Base-by-base conservation (phyloP, 2,329 filamentous ascomycete genomes). In the Penicillium corylophilum region DNA sequence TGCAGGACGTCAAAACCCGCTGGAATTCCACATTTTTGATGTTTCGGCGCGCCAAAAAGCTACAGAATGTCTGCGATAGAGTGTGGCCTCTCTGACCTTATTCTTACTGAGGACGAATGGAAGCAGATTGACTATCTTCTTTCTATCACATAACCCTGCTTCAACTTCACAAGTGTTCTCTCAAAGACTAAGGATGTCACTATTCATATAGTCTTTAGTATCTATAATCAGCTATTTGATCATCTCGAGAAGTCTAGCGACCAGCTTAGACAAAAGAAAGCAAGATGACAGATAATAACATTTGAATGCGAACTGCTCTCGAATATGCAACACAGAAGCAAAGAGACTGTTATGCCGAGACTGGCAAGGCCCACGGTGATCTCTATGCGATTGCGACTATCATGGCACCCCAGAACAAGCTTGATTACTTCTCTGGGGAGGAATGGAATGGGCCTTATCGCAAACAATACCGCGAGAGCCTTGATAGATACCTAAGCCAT, bases 101-200 rank as follows among this genome's bases (percentile, higher is more conserved):
- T n/a, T 6, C 16, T 38, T 20, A 22, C 6, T 38, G 2, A 18
- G 5, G 16, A 38, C 7, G 35, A 38, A 22, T 38, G 35, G 35
- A 8, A 13, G 8, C 35, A 38, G 35, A 22, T 38, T 38, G 20
- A 38, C 6, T 38, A 38, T 38, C 35, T 56, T 36, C 53, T 60
- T 47, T 51, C 5, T 4, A 48, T 48, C 24, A 44, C 40, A 18
- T 6, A 49, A 13, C 50, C 50, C 5, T 52, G 48, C 26, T 48
- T 44, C 33, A 33, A 40, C 10, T 52, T 48, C 35, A 52, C 50
- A 10, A 39, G 26, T 16, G 2, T 31, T 24, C 45, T 48, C 9
- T 52, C 40, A 7, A 44, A 44, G 39, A 44, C 44, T 6, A 52
- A 44, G 33, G 40, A 52, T 48, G 43, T 52, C 9, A 52, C 23